Conservation (phyloP, 2,329 filamentous ascomycete species). For the Penicillium glabrum region DNA sequence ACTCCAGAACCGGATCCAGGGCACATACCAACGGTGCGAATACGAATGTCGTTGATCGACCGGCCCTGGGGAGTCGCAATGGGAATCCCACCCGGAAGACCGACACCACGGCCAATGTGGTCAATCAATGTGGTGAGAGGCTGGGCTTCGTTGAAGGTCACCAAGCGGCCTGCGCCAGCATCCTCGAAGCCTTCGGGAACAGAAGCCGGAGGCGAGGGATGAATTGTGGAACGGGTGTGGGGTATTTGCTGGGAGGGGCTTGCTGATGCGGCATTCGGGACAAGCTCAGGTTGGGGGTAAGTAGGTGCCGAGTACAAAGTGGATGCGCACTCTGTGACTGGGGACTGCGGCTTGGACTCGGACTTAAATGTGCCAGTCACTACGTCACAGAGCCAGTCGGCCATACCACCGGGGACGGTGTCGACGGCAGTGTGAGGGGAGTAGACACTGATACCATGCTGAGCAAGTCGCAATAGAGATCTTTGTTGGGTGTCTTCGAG, state of each 20-base stretch:
- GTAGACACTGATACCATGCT: constrained; percentile 90
- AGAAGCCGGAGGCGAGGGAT: constrained; percentile 42
- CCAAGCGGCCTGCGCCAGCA: constrained; percentile 63
- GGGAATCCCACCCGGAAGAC: constrained; percentile 65
- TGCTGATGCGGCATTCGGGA: constrained; percentile 33
- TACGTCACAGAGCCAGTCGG: constrained; percentile 90
- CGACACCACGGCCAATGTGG: constrained; percentile 62
- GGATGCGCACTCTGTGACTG: constrained; percentile 22
- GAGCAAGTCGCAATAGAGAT: constrained; percentile 76
- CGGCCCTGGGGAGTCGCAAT: constrained; percentile 63
- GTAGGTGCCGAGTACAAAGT: constrained; percentile 41
- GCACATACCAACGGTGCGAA: constrained; percentile 77
- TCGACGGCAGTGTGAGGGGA: constrained; percentile 94
- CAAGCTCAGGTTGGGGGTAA: constrained; percentile 34
- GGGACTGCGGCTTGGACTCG: neutral
- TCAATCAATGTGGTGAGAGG: constrained; percentile 60
- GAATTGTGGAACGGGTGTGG: constrained; percentile 57
- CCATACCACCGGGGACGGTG: constrained; percentile 78
- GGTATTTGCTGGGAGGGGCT: constrained; percentile 27
- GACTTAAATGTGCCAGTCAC: constrained; percentile 57
- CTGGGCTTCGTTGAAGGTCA: constrained; percentile 55
- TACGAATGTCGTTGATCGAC: constrained; percentile 54
- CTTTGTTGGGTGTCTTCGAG: constrained; percentile 82
- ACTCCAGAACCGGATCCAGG: constrained; percentile 79
- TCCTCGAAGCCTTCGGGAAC: constrained; percentile 43